A percentile compares a stretch with the other conserved stretches of the same genome.
phyloP scores from a whole-genome alignment of 1,284 basidiomycete species.

The Ustilago vetiveriae region DNA sequence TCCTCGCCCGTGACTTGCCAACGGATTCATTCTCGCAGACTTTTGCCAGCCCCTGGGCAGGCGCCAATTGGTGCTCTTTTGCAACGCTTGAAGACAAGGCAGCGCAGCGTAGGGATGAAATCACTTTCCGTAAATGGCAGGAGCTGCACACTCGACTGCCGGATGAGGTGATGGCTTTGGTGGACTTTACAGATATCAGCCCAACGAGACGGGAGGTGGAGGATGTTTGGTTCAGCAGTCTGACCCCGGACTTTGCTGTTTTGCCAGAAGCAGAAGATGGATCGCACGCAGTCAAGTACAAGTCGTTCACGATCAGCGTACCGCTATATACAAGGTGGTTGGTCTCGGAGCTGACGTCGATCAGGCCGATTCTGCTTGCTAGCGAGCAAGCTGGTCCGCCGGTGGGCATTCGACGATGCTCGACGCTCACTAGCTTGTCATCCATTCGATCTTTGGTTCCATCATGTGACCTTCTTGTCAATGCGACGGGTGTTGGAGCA shows the following conservation, averaged over 20 bases:
- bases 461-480: constrained; percentile 67
- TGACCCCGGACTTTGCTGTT: constrained; percentile 35
- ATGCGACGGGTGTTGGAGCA: constrained; percentile 69
- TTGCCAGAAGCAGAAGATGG: constrained; percentile 11
- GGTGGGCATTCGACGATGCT: constrained; percentile 36
- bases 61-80: constrained; percentile 77
- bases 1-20: constrained; percentile 77
- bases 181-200: constrained; percentile 49
- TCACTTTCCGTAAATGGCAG: constrained; percentile 48
- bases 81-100: constrained; percentile 64
- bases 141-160: constrained; percentile 39
- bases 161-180: constrained; percentile 41
- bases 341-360: constrained; percentile 36
- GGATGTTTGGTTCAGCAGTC: constrained; percentile 46
- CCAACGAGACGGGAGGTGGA: constrained; percentile 24
- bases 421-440: constrained; percentile 22
- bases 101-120: constrained; percentile 33
- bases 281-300: constrained; percentile 41
- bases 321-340: constrained; percentile 55
- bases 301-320: constrained; percentile 49
- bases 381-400: constrained; percentile 30
- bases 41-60: constrained; percentile 79
- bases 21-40: constrained; percentile 73
- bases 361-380: constrained; percentile 5
- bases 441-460: constrained; percentile 26